Conservation (phyloP, 805 yeast genomes). For the Pichia pseudocactophila region DNA sequence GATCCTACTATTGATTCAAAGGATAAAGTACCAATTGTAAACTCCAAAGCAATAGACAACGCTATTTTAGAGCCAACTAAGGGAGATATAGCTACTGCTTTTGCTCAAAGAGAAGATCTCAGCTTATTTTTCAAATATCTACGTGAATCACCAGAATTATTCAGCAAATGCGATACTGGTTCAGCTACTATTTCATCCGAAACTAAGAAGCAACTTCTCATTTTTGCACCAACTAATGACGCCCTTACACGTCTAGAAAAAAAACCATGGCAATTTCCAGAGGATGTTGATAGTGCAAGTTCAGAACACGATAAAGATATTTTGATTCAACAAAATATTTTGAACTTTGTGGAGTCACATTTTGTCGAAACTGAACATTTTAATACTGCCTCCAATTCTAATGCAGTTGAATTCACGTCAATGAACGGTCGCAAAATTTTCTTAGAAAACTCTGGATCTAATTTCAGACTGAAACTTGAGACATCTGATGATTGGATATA, state of each 20-base stretch:
- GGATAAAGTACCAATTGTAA: slow-evolving; percentile 10
- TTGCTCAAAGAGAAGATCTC: slow-evolving; percentile 34
- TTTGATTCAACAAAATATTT: slow-evolving; percentile 41
- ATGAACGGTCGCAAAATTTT: slow-evolving; percentile 29
- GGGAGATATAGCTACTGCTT: slow-evolving; percentile 30
- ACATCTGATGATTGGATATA: slow-evolving; percentile 30
- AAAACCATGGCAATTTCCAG: slow-evolving; percentile 85
- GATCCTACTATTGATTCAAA: slow-evolving; percentile 4
- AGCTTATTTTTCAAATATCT: slow-evolving; percentile 61
- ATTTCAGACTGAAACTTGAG: slow-evolving; percentile 26
- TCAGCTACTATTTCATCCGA: not conserved
- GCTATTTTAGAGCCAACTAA: slow-evolving; percentile 21
- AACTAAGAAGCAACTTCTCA: slow-evolving; percentile 29
- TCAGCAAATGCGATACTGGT: slow-evolving; percentile 33
- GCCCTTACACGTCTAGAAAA: slow-evolving; percentile 41
- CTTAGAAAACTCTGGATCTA: slow-evolving; percentile 30
- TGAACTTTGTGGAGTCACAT: slow-evolving; percentile 56
- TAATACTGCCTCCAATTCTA: slow-evolving; percentile 9
- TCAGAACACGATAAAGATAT: slow-evolving; percentile 34
- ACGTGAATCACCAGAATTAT: slow-evolving; percentile 50
- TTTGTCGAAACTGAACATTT: slow-evolving; percentile 32
- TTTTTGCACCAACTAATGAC: slow-evolving; percentile 64
- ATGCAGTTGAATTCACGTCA: slow-evolving; percentile 24
- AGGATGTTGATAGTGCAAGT: slow-evolving; percentile 29
- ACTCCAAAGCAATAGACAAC: slow-evolving; percentile 8